Evolutionary conservation across 1,139 yeast species (phyloP), one percentile per base, ranked within the genome.

Genomic region (Blastobotrys aristatus): DNA sequence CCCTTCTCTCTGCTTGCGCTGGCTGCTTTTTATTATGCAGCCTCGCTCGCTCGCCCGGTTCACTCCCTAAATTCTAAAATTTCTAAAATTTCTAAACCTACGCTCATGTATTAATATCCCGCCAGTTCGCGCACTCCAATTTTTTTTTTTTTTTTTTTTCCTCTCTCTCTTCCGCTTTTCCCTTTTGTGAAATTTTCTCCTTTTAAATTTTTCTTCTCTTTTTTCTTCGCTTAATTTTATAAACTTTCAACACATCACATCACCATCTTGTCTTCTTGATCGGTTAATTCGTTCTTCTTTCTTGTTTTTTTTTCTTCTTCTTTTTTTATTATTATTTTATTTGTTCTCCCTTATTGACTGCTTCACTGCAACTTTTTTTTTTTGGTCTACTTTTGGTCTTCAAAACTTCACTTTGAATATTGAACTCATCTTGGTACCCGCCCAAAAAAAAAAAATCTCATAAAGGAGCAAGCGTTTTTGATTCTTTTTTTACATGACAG

Each of bases 101-200:
- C n/a, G n/a, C n/a, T n/a, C n/a, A n/a, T n/a, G n/a, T n/a, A n/a
- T n/a, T n/a, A n/a, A n/a, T n/a, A n/a, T n/a, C n/a, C n/a, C n/a
- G n/a, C n/a, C n/a, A n/a, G n/a, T n/a, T n/a, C n/a, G n/a, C n/a
- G n/a, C n/a, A n/a, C n/a, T n/a, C n/a, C n/a, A n/a, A n/a, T n/a
- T n/a, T n/a, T n/a, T n/a, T n/a, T n/a, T n/a, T n/a, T n/a, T 37
- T 37, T 21, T 36, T 36, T 36, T 21, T 37, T 37, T 21, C 22
- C 20, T 22, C 20, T 24, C 26, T 18, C 20, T 35, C 29, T 26
- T 26, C n/a, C n/a, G n/a, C n/a, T n/a, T n/a, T n/a, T n/a, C n/a
- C n/a, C n/a, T n/a, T n/a, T n/a, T n/a, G n/a, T n/a, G n/a, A n/a
- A n/a, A n/a, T n/a, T n/a, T n/a, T n/a, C n/a, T n/a, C n/a, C n/a